Evolutionary conservation across 176 grass and related monocot species (phyloP), one percentile per base, ranked within the genome.

Genomic region (Eleusine indica): DNA sequence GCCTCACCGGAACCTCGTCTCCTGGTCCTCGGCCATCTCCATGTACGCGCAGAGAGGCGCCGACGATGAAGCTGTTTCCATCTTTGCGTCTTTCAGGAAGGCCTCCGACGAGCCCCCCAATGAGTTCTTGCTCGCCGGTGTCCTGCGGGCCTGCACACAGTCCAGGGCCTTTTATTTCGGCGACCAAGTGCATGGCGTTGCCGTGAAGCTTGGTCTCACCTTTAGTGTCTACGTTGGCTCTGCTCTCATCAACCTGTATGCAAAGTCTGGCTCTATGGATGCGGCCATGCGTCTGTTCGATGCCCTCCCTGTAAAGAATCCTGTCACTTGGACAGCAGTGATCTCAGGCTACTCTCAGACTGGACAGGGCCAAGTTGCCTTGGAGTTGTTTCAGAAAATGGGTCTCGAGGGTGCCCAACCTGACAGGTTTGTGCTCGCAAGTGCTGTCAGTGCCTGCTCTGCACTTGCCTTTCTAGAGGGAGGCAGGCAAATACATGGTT

Each of bases 21-120:
- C 94, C 75, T 94, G 94, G 92, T 87, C 86, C n/a, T 91, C 88
- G 1, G 83, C 51, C 83, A 94, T 92, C 77, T 92, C 91, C 90
- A 87, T 92, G 92, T 94, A 89, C 77, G 17, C 87, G 29, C 81
- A 87, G 46, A 73, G 87, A 42, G 90, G 86, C 7, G 11, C 37
- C 18, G 65, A 84, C 2, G 21, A 75, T 7, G 77, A 87, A 69
- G 74, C 88, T 3, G 7, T 89, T 21, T 18, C 47, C 6, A 84
- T 92, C 21, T 97, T 94, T 56, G 70, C 77, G 1, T 70, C 25
- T 1, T 94, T 89, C 48, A 22, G 71, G 29, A 74, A 28, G 10
- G 44, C 60, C 14, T 89, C 74, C 35, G n/a, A 18, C 0, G 84
- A 88, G 47, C 39, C 1, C 3, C 80, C 90, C 12, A 94, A 92